phyloP scores from a whole-genome alignment of 352 stramenopile species.

The Globisporangium paroecandrum region DNA sequence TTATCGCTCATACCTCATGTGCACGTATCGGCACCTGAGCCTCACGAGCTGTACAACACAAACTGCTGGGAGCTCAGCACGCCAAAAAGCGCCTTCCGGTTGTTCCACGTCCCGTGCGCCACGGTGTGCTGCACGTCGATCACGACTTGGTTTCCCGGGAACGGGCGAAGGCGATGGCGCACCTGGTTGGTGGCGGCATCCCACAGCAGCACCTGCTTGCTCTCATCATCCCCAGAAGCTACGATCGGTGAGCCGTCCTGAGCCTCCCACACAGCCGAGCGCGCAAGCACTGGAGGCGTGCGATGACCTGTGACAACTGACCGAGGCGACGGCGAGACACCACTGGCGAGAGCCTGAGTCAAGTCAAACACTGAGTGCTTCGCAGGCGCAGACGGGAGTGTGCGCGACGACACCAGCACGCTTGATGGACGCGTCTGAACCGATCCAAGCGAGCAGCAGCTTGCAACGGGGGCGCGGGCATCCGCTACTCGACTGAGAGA shows the following conservation, averaged over 20 bases:
- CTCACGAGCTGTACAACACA: constrained; percentile 22
- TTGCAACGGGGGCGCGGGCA: constrained; percentile 19
- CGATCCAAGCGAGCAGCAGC: constrained; percentile 34
- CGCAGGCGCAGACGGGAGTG: constrained; percentile 16
- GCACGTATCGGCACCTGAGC: too few relatives aligned
- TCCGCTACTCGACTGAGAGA: constrained; percentile 12
- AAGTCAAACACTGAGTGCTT: constrained; percentile 51
- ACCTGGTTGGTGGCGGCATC: constrained; percentile 17
- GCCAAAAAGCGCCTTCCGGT: constrained; percentile 29
- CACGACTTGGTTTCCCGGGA: constrained; percentile 10
- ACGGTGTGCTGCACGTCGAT: constrained; percentile 36
- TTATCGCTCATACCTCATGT: background rate
- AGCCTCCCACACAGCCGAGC: constrained; percentile 41
- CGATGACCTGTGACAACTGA: constrained; percentile 35
- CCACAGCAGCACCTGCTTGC: constrained; percentile 24
- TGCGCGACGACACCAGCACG: constrained; percentile 43
- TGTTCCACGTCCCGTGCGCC: constrained; percentile 24
- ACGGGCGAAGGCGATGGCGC: constrained; percentile 14
- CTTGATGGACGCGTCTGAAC: constrained; percentile 27
- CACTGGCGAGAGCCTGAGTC: constrained; percentile 6
- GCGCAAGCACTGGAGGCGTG: constrained; percentile 37
- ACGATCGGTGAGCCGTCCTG: constrained; percentile 9
- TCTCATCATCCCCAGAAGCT: constrained; percentile 25
- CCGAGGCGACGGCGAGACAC: constrained; percentile 14
- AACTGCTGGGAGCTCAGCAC: constrained; percentile 30